Evolutionary conservation across 1,284 basidiomycete species (phyloP).

Genomic region (Neolentinus lepideus): DNA sequence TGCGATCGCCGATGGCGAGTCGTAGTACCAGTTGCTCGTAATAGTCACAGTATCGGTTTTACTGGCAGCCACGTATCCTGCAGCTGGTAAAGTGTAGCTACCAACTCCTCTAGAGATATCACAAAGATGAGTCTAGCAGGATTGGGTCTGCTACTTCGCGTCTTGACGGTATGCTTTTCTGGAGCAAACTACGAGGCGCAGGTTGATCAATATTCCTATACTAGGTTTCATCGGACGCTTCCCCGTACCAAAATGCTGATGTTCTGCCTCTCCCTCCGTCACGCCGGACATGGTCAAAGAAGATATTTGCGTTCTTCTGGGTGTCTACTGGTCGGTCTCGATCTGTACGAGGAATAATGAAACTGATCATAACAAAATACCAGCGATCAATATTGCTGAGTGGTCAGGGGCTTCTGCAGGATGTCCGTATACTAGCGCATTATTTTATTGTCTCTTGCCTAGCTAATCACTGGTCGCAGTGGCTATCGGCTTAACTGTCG

Average conservation of each 20-base stretch:
- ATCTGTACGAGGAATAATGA: not conserved
- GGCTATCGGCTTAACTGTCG: conserved; percentile 21
- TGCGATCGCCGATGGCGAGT: too few relatives aligned
- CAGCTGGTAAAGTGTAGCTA: too few relatives aligned
- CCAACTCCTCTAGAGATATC: too few relatives aligned
- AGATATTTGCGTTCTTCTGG: conserved; percentile 23
- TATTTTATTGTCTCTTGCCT: too few relatives aligned
- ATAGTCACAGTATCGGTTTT: too few relatives aligned
- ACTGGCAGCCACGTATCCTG: too few relatives aligned
- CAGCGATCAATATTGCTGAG: conserved; percentile 24
- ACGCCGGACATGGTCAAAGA: conserved; percentile 20
- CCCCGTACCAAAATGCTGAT: conserved; percentile 21
- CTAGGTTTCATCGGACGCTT: conserved; percentile 10
- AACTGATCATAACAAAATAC: not conserved
- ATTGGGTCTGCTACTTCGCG: too few relatives aligned
- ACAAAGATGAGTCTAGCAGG: too few relatives aligned
- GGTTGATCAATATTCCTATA: too few relatives aligned
- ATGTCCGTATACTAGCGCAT: conserved; percentile 13
- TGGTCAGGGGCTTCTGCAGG: conserved; percentile 23
- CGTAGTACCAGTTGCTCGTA: too few relatives aligned
- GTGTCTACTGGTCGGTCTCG: conserved; percentile 17
- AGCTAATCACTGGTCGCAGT: conserved; percentile 10
- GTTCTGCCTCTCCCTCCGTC: conserved; percentile 19
- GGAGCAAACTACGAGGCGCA: too few relatives aligned
- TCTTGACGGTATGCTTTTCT: too few relatives aligned